Percentiles rank a stretch among this genome's conserved stretches.
Conservation (phyloP, 2,329 filamentous ascomycete species). For the Metarhizium robertsii region DNA sequence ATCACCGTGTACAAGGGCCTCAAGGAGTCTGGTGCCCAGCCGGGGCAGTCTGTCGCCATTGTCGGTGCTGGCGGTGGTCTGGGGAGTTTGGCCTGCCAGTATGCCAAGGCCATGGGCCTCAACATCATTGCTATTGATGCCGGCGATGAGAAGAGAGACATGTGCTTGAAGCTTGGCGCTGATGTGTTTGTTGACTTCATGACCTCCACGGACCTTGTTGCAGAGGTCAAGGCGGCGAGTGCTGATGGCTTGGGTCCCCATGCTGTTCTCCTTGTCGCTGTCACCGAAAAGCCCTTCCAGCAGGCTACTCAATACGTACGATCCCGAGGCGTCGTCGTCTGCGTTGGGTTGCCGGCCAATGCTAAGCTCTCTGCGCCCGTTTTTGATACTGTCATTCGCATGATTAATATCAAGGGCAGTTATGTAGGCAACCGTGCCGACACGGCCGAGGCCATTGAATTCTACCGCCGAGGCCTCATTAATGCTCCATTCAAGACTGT, state of each 20-base stretch:
- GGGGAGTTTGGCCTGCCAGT: constrained; percentile 71
- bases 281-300: constrained; percentile 87
- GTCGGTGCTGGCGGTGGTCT: constrained; percentile 82
- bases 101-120: constrained; percentile 85
- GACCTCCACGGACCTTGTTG: constrained; percentile 65
- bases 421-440: constrained; percentile 93
- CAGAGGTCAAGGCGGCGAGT: constrained; percentile 74
- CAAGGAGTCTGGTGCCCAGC: constrained; percentile 67
- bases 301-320: constrained; percentile 86
- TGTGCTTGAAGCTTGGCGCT: constrained; percentile 63
- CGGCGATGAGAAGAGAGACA: constrained; percentile 68
- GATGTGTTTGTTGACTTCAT: constrained; percentile 71
- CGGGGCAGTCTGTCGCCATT: constrained; percentile 73
- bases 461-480: constrained; percentile 76
- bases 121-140: constrained; percentile 73
- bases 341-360: constrained; percentile 77
- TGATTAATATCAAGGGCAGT: constrained; percentile 86
- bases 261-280: constrained; percentile 78
- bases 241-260: constrained; percentile 76
- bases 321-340: constrained; percentile 71
- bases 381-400: constrained; percentile 79
- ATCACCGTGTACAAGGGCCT: constrained; percentile 88
- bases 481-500: constrained; percentile 79
- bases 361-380: constrained; percentile 77
- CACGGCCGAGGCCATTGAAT: constrained; percentile 80